These are phyloP conservation scores for Geosiphon pyriformis DNA, from an alignment of 192 early-diverging fungal genomes.

Conservation along the genomic window DNA sequence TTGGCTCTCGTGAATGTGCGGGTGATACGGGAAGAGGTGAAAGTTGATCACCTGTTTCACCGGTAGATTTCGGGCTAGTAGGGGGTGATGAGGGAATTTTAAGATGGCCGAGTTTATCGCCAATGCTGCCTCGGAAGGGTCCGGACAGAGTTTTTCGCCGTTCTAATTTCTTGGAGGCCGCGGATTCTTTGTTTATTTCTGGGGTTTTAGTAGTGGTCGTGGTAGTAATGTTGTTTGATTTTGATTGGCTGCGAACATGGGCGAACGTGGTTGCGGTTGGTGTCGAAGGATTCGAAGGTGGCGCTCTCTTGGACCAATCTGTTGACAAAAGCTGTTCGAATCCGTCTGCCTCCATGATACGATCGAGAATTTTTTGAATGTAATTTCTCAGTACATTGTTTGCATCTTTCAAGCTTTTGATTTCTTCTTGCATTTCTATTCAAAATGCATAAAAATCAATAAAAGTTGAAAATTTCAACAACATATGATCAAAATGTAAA, in stretches of 20 bases:
- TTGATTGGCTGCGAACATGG: background rate
- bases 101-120: no score
- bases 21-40: background rate
- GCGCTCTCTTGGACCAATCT: background rate
- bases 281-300: background rate
- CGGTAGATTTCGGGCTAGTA: background rate
- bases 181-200: background rate
- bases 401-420: conserved; percentile 54
- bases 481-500: background rate
- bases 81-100: background rate
- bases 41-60: background rate
- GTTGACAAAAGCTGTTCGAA: conserved; percentile 18
- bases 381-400: conserved; percentile 67
- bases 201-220: no score
- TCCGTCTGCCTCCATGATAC: conserved; percentile 52
- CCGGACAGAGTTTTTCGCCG: conserved; percentile 13
- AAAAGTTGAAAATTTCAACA: background rate
- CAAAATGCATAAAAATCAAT: conserved; percentile 8
- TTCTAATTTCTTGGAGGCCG: conserved; percentile 12
- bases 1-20: background rate
- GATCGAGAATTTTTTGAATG: conserved; percentile 70
- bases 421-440: conserved; percentile 51
- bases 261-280: conserved; percentile 5
- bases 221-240: background rate
- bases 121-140: background rate